These are phyloP conservation scores for Jamesozyma hellenica DNA, from an alignment of 805 yeast genomes.

Conservation along the genomic window DNA sequence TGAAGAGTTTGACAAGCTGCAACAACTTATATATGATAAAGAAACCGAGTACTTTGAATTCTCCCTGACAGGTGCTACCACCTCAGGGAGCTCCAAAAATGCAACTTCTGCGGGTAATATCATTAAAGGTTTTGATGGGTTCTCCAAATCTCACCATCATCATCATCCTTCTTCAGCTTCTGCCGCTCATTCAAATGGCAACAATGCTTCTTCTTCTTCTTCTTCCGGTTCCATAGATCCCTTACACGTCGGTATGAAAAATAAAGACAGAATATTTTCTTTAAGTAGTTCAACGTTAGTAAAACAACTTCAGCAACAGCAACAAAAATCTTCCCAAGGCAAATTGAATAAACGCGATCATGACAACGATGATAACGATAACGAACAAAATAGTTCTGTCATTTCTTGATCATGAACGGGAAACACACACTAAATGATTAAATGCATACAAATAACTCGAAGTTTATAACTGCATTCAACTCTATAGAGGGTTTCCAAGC, in stretches of 20 bases:
- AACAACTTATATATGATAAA: constrained; percentile 67
- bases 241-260: neutral
- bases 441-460: too few relatives aligned
- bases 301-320: constrained; percentile 43
- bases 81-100: constrained; percentile 1
- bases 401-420: too few relatives aligned
- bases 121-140: constrained; percentile 83
- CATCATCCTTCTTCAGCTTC: constrained; percentile 21
- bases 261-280: constrained; percentile 70
- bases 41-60: constrained; percentile 33
- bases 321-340: too few relatives aligned
- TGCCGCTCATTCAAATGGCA: constrained; percentile 1
- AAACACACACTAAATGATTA: too few relatives aligned
- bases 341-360: neutral
- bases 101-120: constrained; percentile 44
- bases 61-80: neutral
- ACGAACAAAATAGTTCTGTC: too few relatives aligned
- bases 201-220: neutral
- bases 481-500: too few relatives aligned
- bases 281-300: constrained; percentile 63
- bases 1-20: constrained; percentile 48
- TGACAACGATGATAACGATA: too few relatives aligned
- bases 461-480: too few relatives aligned
- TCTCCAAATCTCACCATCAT: constrained; percentile 37
- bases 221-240: neutral